phyloP scores from a whole-genome alignment of 805 yeast species.

The Starmerella stigmatis region DNA sequence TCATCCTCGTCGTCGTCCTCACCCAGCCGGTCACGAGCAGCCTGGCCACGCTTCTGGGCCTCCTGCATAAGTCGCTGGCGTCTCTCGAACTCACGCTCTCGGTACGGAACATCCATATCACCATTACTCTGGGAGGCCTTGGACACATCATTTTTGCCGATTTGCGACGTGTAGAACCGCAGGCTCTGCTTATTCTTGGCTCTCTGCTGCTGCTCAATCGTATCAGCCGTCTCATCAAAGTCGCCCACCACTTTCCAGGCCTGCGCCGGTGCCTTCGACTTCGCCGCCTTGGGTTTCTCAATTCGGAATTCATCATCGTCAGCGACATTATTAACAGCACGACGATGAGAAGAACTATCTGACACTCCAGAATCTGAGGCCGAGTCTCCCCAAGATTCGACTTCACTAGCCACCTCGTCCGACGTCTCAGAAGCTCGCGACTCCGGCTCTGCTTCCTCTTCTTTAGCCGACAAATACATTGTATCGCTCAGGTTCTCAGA shows the following conservation, averaged over 20 bases:
- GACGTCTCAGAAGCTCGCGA: background rate
- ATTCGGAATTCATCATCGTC: conserved; percentile 21
- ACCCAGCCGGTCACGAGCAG: conserved; percentile 44
- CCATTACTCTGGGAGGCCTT: conserved; percentile 39
- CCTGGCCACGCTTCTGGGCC: conserved; percentile 73
- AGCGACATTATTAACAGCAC: conserved; percentile 14
- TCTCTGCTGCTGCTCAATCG: conserved; percentile 46
- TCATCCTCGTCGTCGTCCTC: conserved; percentile 22
- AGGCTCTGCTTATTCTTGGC: conserved; percentile 74
- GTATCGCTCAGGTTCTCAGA: background rate
- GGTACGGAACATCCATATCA: conserved; percentile 84
- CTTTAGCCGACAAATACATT: too few species aligned
- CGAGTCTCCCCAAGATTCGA: background rate
- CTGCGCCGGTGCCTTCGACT: conserved; percentile 18
- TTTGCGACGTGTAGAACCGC: conserved; percentile 93
- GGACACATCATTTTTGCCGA: conserved; percentile 54
- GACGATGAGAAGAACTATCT: conserved; percentile 1
- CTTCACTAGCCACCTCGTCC: background rate
- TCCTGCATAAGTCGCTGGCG: conserved; percentile 79
- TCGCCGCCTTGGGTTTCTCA: conserved; percentile 8
- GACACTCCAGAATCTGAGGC: conserved; percentile 7
- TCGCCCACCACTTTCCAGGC: conserved; percentile 35
- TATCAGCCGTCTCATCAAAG: conserved; percentile 64
- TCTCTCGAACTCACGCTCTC: conserved; percentile 80
- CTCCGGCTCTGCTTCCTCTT: conserved; percentile 7